Conservation (phyloP, 495 filamentous ascomycete genomes). For the Aspergillus bridgeri region DNA sequence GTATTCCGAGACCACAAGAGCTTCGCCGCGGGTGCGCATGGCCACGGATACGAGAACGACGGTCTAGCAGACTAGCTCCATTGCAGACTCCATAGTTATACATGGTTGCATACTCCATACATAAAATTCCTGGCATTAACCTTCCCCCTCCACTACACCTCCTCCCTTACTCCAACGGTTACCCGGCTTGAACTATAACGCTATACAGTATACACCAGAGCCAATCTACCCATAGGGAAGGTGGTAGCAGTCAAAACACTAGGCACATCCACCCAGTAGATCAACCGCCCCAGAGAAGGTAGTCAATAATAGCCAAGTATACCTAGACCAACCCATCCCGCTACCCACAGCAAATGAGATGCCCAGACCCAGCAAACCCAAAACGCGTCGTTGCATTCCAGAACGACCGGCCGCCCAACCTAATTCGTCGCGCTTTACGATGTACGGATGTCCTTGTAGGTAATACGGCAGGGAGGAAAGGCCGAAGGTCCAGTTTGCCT, state of each 20-base stretch:
- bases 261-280: too few relatives aligned
- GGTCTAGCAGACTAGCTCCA: too few relatives aligned
- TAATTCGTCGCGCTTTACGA: neutral
- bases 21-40: neutral
- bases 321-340: too few relatives aligned
- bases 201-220: too few relatives aligned
- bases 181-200: neutral
- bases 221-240: too few relatives aligned
- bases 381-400: neutral
- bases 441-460: neutral
- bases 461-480: neutral
- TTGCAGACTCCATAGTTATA: neutral
- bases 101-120: too few relatives aligned
- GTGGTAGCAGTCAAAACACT: too few relatives aligned
- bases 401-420: neutral
- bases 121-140: neutral
- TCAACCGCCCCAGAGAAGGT: too few relatives aligned
- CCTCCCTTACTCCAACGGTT: too few relatives aligned
- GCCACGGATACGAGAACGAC: neutral
- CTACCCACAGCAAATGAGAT: too few relatives aligned
- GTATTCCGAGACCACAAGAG: conserved; percentile 17
- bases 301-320: too few relatives aligned
- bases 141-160: neutral
- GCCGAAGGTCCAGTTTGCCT: neutral
- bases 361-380: too few relatives aligned